These are phyloP conservation scores for Chlorella sp. DNA, from an alignment of 139 green algal genomes.

Conservation along the genomic window DNA sequence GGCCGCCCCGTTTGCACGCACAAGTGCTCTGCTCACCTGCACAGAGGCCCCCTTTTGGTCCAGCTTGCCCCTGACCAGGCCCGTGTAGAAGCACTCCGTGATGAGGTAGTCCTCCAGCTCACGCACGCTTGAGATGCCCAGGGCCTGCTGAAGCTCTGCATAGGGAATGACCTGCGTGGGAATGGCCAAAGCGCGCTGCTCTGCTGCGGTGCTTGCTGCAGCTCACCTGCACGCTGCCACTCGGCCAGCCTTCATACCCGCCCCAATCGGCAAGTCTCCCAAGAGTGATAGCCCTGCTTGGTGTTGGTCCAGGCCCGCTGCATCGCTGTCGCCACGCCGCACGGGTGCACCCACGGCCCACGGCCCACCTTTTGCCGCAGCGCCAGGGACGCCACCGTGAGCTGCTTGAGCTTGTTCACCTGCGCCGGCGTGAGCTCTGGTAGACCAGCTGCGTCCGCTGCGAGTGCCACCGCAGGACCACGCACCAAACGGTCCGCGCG, in stretches of 20 bases:
- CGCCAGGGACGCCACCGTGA: slow-evolving; percentile 69
- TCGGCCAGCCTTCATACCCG: too few relatives aligned
- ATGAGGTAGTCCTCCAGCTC: slow-evolving; percentile 92
- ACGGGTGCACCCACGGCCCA: too few relatives aligned
- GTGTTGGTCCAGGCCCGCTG: too few relatives aligned
- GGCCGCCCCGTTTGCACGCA: background rate
- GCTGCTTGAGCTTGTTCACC: slow-evolving; percentile 76
- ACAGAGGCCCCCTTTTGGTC: slow-evolving; percentile 61
- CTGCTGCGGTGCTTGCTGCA: too few relatives aligned
- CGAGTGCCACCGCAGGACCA: slow-evolving; percentile 1
- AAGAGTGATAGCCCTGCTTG: too few relatives aligned
- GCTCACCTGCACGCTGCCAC: background rate
- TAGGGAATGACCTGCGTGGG: slow-evolving; percentile 60
- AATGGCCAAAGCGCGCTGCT: too few relatives aligned
- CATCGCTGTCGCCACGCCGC: too few relatives aligned
- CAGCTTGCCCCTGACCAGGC: slow-evolving; percentile 61
- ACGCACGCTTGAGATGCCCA: slow-evolving; percentile 65
- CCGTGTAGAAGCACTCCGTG: slow-evolving; percentile 81
- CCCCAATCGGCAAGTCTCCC: too few relatives aligned
- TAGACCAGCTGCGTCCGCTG: slow-evolving; percentile 5
- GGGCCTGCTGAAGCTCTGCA: slow-evolving; percentile 41
- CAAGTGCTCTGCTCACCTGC: slow-evolving; percentile 12
- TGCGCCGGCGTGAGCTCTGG: slow-evolving; percentile 44
- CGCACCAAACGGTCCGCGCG: too few relatives aligned
- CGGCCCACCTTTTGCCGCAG: slow-evolving; percentile 4